Base-by-base conservation (phyloP, 208 protist genomes). In the Wallacemonas sp. region DNA sequence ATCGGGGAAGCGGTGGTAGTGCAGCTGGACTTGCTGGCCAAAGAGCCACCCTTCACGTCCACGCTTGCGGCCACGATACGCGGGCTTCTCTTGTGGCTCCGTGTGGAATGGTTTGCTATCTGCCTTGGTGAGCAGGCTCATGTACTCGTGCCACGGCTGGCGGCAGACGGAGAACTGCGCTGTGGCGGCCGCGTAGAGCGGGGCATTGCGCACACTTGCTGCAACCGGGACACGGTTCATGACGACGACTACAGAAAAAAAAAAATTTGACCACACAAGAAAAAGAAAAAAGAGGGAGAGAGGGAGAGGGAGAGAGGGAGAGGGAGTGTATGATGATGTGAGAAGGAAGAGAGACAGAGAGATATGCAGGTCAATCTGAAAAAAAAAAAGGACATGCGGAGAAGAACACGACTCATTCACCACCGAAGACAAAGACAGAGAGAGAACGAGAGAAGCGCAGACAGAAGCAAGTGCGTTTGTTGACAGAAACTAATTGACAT, bases 1-100 rank as follows among this genome's bases (percentile, higher is more conserved):
- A 54, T 96, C 90, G 0, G 90, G 90, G 53, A 91, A 96, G 54
- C 84, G 82, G 68, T 92, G 86, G 65, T 96, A 96, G 69, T 96
- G 90, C 45, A 96, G 77, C 65, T 96, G 90, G 34, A 96, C 90
- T 53, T 93, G 85, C 72, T 96, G 86, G 11, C 81, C 79, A 77
- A 96, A 93, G 31, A 93, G 74, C 90, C 90, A 96, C 3, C 87
- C 90, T 56, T 93, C 85, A 30, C 90, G 82, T 0, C 90, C 90
- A 24, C 85, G 82, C 68, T 94, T 91, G 54, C 85, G 77, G 0
- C 90, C 90, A 17, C 90, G 74, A 67, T 93, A 96, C 28, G 87
- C 87, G 15, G 90, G 90, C 51, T 81, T 72, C 63, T 96, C 90
- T 55, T 93, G 86, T 45, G 71, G 77, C 49, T 77, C 74, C 45